Base-by-base conservation (phyloP, 345 rosid genomes). In the Isatis tinctoria region DNA sequence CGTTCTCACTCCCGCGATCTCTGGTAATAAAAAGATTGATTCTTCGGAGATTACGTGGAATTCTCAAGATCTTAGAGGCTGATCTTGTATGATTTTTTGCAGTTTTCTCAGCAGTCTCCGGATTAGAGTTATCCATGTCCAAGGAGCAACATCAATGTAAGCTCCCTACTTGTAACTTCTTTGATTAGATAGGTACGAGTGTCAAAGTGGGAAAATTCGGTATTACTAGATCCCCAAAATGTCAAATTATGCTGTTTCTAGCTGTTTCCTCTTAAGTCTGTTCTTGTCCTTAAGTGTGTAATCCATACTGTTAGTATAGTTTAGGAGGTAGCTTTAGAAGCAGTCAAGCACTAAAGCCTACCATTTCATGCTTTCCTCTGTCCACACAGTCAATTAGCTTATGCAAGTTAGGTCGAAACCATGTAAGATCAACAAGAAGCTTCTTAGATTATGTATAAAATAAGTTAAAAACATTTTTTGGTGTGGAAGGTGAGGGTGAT, bases 91-190 rank as follows among this genome's bases (percentile, higher is more conserved):
- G 14, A 13, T 26, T 6, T 40, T 70, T 26, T 83, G 81, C 88
- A 91, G 97, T 91, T 79, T 91, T 88, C 78, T 91, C 97, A n/a
- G 97, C 97, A 14, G 91, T 91, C 6, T 87, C 97, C 8, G 97
- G 97, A 27, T 74, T 91, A 41, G 97, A 91, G 82, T 85, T 91
- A 74, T 88, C 95, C 30, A 82, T 82, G 84, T 81, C 92, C 13
- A 88, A 83, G 72, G 88, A 87, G 74, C 97, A 87, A 44, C 95
- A 89, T 76, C 86, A 87, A 33, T 89, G 97, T 91, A 85, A 87
- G 86, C 67, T 79, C 13, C 14, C 36, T 58, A n/a, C n/a, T n/a
- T n/a, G n/a, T n/a, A n/a, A 17, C n/a, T 47, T 27, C 10, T 11
- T 68, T 68, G 26, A 24, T 8, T 20, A 33, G 13, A 14, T 44